Conservation (phyloP, 345 rosid species). For the Citrus trifoliata region DNA sequence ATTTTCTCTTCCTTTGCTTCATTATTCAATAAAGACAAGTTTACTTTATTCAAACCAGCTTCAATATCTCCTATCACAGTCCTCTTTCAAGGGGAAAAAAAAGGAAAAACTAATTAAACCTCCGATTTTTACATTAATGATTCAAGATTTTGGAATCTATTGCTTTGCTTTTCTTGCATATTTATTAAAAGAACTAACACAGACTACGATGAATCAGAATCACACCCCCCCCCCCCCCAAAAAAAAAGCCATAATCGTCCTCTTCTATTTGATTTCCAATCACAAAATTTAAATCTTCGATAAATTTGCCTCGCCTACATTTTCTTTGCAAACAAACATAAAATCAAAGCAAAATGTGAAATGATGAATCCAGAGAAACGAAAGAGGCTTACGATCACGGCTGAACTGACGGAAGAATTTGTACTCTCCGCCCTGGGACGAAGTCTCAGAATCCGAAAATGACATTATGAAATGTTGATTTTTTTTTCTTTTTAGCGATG, state of each 20-base stretch:
- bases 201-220: background rate
- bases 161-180: background rate
- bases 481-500: too few species aligned
- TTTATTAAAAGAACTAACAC: background rate
- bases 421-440: conserved; percentile 48
- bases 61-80: background rate
- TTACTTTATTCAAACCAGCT: background rate
- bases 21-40: background rate
- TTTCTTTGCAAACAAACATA: background rate
- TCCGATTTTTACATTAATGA: background rate
- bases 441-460: conserved; percentile 64
- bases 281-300: background rate
- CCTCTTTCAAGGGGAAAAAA: background rate
- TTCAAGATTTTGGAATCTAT: background rate
- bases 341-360: background rate
- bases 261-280: background rate
- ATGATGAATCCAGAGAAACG: background rate
- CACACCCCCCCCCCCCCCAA: too few species aligned
- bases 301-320: background rate
- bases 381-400: conserved; percentile 63
- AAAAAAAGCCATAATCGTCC: background rate
- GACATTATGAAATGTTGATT: conserved; percentile 37
- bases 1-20: background rate
- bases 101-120: too few species aligned
- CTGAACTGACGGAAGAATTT: conserved; percentile 73